These are phyloP conservation scores for Calocera cornea DNA, from an alignment of 768 basidiomycete species.

Conservation along the genomic window DNA sequence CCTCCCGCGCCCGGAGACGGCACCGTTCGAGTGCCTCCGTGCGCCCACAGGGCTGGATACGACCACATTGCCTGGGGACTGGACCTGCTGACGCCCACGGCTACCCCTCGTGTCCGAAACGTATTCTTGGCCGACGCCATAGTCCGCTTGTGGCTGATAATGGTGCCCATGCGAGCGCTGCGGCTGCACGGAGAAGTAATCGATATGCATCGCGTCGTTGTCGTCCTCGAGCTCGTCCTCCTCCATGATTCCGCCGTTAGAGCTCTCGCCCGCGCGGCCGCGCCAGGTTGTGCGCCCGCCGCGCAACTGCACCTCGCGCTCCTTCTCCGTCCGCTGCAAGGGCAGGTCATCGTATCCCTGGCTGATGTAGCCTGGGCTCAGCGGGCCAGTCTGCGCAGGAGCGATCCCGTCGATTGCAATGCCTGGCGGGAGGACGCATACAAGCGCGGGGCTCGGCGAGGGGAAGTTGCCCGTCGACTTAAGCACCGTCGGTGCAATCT, in stretches of 20 bases:
- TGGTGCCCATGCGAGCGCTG: neutral
- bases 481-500: slow-evolving; percentile 68
- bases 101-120: neutral
- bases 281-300: neutral
- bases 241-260: neutral
- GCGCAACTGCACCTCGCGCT: neutral
- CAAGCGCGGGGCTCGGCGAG: slow-evolving; percentile 13
- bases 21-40: neutral
- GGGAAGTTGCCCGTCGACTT: slow-evolving; percentile 42
- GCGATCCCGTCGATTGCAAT: slow-evolving; percentile 15
- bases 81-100: neutral
- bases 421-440: slow-evolving; percentile 15
- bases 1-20: neutral
- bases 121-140: neutral
- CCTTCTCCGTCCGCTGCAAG: neutral
- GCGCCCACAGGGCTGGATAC: neutral
- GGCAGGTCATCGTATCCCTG: slow-evolving; percentile 2
- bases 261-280: neutral
- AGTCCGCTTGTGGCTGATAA: neutral
- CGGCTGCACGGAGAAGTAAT: neutral
- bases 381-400: neutral
- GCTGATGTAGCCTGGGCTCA: neutral
- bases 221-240: neutral
- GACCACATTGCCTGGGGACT: neutral
- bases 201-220: slow-evolving; percentile 3